Base-by-base conservation (phyloP, 192 early-diverging fungal species). In the Physocladia obscura region DNA sequence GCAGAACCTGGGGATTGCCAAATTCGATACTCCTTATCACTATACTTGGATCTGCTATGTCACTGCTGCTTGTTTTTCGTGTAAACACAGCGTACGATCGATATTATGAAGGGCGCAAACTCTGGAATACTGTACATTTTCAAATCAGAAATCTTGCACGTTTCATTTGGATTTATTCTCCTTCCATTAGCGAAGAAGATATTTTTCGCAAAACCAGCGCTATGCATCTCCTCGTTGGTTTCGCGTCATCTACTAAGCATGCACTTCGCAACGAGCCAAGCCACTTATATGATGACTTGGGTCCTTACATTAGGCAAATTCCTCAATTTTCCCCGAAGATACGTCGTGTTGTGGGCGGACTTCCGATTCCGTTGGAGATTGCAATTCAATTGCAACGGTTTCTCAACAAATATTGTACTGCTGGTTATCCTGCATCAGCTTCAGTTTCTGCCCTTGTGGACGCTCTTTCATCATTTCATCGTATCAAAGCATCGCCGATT, bases 61-160 rank as follows among this genome's bases (percentile, higher is more conserved):
- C 40, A 19, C 31, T 65, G 44, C 49, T 65, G 47, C 78, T 95
- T 37, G 91, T 88, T 52, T 95, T 93, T 77, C 83, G 92, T 69
- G 92, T 88, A 67, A 93, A 92, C 79, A 88, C 88, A 13, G 88
- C 89, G 38, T 83, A 85, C 69, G 76, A 85, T 54, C 56, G 81
- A 31, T 84, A 87, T 80, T 94, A 88, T 88, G 96, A 95, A 78
- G 96, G 90, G 17, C 84, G 94, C 51, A 84, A 89, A 69, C 64
- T 90, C 35, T 98, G 93, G 93, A 86, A 84, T 32, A 83, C 87
- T 13, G 75, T 96, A 67, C 81, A 83, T 27, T 81, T 88, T 15
- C 81, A 83, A 29, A 80, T 90, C 50, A 87, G 94, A 50, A 93
- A 90, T 81, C 63, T 94, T 52, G 79, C 91, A 2, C 90, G 96